A percentile compares a stretch with the other conserved stretches of the same genome.
phyloP scores from a whole-genome alignment of 2,329 filamentous ascomycete genomes.

The Pseudophaeomoniella oleicola region DNA sequence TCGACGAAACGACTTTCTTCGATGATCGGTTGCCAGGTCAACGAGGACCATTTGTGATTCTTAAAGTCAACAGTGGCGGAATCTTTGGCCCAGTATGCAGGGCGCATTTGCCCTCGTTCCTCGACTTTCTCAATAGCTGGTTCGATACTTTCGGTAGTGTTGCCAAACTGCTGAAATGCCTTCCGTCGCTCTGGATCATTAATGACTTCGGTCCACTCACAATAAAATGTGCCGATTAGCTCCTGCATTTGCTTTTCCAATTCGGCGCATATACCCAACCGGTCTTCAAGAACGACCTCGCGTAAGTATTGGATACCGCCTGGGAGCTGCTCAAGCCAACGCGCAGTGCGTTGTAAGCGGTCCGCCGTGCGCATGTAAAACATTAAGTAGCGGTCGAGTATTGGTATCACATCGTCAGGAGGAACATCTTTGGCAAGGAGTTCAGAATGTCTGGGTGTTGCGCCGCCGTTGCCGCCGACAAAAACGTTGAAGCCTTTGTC shows the following conservation, averaged over 20 bases:
- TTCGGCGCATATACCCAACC: slow-evolving; percentile 68
- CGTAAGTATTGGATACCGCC: slow-evolving; percentile 73
- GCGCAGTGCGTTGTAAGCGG: slow-evolving; percentile 73
- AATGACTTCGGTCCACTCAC: slow-evolving; percentile 81
- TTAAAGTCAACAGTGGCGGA: slow-evolving; percentile 58
- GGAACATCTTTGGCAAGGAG: slow-evolving; percentile 76
- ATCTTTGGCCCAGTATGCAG: slow-evolving; percentile 63
- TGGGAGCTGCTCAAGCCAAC: slow-evolving; percentile 73
- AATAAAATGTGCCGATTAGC: slow-evolving; percentile 71
- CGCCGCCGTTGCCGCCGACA: slow-evolving; percentile 77
- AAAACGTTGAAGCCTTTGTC: slow-evolving; percentile 92
- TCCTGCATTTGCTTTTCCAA: slow-evolving; percentile 81
- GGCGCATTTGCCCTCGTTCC: slow-evolving; percentile 60
- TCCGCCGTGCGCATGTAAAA: slow-evolving; percentile 92
- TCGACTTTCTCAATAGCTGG: slow-evolving; percentile 50
- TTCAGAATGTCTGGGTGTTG: slow-evolving; percentile 68
- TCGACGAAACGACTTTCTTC: slow-evolving; percentile 55
- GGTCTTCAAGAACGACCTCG: slow-evolving; percentile 72
- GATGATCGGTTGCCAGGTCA: slow-evolving; percentile 70
- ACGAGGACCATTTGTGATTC: slow-evolving; percentile 46
- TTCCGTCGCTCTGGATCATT: slow-evolving; percentile 51
- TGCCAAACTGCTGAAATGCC: slow-evolving; percentile 70
- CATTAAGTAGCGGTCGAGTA: slow-evolving; percentile 78
- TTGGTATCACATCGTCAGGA: slow-evolving; percentile 65
- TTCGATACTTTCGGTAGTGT: slow-evolving; percentile 57